These are phyloP conservation scores for Mucor piriformis DNA, from an alignment of 371 early-diverging fungal genomes.

Conservation along the genomic window DNA sequence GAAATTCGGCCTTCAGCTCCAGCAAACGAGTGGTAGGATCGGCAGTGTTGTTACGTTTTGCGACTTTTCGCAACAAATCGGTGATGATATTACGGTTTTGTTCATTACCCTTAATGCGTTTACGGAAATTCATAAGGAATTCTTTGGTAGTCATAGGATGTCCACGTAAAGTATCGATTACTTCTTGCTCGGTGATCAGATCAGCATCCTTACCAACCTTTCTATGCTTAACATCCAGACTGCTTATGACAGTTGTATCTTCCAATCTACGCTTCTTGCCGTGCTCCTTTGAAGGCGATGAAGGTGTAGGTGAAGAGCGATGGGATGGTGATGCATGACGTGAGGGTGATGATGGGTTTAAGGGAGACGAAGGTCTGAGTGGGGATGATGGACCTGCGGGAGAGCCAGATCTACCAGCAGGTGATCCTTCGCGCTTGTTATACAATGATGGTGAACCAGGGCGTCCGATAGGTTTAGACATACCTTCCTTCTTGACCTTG, in stretches of 20 bases:
- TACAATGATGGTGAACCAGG: conserved; percentile 50
- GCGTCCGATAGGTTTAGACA: conserved; percentile 48
- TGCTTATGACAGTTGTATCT: conserved; percentile 7
- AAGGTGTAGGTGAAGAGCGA: conserved; percentile 11
- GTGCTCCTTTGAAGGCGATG: conserved; percentile 5
- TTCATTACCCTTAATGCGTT: conserved; percentile 67
- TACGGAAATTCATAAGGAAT: conserved; percentile 65
- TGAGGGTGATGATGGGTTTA: conserved; percentile 3
- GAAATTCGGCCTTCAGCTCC: conserved; percentile 52
- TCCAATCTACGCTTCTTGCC: conserved; percentile 42
- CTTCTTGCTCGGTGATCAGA: conserved; percentile 72
- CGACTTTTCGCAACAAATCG: conserved; percentile 65
- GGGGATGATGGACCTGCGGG: conserved; percentile 8
- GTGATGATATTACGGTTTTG: conserved; percentile 66
- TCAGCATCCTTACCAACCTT: conserved; percentile 30
- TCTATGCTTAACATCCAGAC: conserved; percentile 6
- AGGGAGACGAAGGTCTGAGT: conserved; percentile 3
- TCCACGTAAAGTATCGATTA: conserved; percentile 60
- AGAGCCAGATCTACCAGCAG: conserved; percentile 1
- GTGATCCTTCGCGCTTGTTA: conserved; percentile 17
- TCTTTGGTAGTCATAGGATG: conserved; percentile 68
- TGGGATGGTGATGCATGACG: conserved; percentile 14
- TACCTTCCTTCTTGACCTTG: conserved; percentile 55
- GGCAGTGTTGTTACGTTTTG: conserved; percentile 50
- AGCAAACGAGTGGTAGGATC: conserved; percentile 46